Evolutionary conservation across 1,284 basidiomycete genomes (phyloP).

Genomic region (Trametes hirsuta): DNA sequence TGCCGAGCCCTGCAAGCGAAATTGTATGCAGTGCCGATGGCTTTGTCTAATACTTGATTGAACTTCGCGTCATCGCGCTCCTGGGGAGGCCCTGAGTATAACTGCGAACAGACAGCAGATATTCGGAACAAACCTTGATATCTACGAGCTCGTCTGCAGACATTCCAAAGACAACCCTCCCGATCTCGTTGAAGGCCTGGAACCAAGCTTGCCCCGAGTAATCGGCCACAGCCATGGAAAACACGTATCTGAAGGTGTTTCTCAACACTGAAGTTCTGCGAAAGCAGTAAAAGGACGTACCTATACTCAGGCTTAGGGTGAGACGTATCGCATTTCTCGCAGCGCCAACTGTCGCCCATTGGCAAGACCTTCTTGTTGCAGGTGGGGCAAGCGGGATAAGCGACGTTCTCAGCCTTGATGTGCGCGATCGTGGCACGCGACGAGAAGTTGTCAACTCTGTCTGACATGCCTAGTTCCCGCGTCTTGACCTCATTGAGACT

Average conservation of each 20-base stretch:
- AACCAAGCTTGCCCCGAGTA: slow-evolving; percentile 91
- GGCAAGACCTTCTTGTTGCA: slow-evolving; percentile 95
- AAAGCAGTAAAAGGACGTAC: slow-evolving; percentile 45
- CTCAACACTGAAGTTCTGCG: background rate
- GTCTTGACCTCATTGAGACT: slow-evolving; percentile 86
- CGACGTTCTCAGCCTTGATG: slow-evolving; percentile 85
- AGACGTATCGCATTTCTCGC: slow-evolving; percentile 90
- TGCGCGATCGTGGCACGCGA: slow-evolving; percentile 87
- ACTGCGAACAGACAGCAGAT: background rate
- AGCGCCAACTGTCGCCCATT: slow-evolving; percentile 77
- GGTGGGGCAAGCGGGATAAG: slow-evolving; percentile 89
- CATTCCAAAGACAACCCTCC: slow-evolving; percentile 77
- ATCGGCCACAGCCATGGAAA: slow-evolving; percentile 89
- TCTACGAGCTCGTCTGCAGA: slow-evolving; percentile 80
- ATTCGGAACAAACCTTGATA: slow-evolving; percentile 57
- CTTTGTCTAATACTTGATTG: slow-evolving; percentile 64
- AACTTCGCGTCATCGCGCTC: slow-evolving; percentile 70
- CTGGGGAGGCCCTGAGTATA: slow-evolving; percentile 39
- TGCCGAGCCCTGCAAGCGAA: slow-evolving; percentile 90
- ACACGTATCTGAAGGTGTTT: slow-evolving; percentile 71
- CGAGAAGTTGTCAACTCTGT: slow-evolving; percentile 86
- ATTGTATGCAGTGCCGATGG: slow-evolving; percentile 75
- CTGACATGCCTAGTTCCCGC: slow-evolving; percentile 74
- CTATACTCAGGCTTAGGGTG: slow-evolving; percentile 82
- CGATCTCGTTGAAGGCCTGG: slow-evolving; percentile 95